Conservation (phyloP, 108 stramenopile genomes). For the Cyclotella atomus region DNA sequence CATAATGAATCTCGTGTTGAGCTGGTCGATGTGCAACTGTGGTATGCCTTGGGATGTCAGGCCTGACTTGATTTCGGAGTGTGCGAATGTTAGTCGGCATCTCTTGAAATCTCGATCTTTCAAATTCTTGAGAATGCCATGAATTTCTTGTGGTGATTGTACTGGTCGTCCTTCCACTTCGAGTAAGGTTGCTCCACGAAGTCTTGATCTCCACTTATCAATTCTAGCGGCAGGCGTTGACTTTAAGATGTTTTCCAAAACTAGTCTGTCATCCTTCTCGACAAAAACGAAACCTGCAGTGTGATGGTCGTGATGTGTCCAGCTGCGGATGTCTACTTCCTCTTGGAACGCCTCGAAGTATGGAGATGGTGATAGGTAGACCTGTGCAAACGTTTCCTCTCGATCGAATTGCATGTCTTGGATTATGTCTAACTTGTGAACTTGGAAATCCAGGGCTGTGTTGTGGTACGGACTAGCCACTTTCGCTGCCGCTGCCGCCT, state of each 20-base stretch:
- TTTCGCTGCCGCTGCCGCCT: not conserved
- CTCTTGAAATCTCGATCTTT: not conserved
- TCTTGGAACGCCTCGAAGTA: not conserved
- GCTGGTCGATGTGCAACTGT: too few relatives aligned
- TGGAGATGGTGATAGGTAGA: not conserved
- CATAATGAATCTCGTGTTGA: too few relatives aligned
- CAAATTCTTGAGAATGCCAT: not conserved
- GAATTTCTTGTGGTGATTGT: not conserved
- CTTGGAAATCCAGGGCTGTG: not conserved
- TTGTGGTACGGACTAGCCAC: not conserved
- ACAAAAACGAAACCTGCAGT: not conserved
- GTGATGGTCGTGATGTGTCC: not conserved
- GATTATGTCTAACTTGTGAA: not conserved
- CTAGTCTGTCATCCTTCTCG: not conserved
- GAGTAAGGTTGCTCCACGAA: not conserved
- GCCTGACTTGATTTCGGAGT: not conserved
- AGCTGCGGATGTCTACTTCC: not conserved
- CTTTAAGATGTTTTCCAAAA: not conserved
- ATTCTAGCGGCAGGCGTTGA: not conserved
- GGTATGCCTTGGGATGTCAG: not conserved
- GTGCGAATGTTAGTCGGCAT: not conserved
- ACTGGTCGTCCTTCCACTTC: not conserved
- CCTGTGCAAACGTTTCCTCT: not conserved
- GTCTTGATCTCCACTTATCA: not conserved
- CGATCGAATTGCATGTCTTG: not conserved